A percentile compares a stretch with the other conserved stretches of the same genome.
Conservation (phyloP, 495 filamentous ascomycete species). For the Elaphomyces granulatus region DNA sequence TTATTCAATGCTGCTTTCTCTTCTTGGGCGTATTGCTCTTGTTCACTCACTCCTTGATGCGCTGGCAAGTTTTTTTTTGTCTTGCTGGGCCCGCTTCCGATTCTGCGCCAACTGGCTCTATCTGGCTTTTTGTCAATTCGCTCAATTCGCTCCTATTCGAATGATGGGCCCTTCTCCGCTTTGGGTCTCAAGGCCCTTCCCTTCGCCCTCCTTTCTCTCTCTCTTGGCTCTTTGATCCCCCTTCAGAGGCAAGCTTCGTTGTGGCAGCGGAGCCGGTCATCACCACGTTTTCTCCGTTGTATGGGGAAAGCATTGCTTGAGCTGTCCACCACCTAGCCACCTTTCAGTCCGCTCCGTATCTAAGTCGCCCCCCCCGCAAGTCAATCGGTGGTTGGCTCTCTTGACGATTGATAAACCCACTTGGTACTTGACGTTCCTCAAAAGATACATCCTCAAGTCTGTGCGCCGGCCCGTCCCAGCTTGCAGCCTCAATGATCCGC, state of each 20-base stretch:
- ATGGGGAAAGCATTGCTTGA: neutral
- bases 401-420: constrained; percentile 1
- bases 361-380: neutral
- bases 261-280: neutral
- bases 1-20: neutral
- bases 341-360: neutral
- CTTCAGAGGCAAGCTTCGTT: too few species aligned
- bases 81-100: neutral
- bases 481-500: constrained; percentile 41
- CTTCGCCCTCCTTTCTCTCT: too few species aligned
- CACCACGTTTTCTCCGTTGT: neutral
- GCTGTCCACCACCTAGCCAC: neutral
- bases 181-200: too few species aligned
- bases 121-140: too few species aligned
- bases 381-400: neutral
- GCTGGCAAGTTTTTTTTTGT: neutral
- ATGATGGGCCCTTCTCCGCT: too few species aligned
- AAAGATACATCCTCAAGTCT: constrained; percentile 25
- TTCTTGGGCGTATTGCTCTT: neutral
- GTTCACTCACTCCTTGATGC: neutral
- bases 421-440: constrained; percentile 26
- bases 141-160: too few species aligned
- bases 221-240: too few species aligned
- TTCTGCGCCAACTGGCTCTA: too few species aligned
- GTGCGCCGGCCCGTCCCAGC: constrained; percentile 39